Percentiles rank a stretch among this genome's conserved stretches.
Conservation (phyloP, 805 yeast species). For the Candida tibetensis region DNA sequence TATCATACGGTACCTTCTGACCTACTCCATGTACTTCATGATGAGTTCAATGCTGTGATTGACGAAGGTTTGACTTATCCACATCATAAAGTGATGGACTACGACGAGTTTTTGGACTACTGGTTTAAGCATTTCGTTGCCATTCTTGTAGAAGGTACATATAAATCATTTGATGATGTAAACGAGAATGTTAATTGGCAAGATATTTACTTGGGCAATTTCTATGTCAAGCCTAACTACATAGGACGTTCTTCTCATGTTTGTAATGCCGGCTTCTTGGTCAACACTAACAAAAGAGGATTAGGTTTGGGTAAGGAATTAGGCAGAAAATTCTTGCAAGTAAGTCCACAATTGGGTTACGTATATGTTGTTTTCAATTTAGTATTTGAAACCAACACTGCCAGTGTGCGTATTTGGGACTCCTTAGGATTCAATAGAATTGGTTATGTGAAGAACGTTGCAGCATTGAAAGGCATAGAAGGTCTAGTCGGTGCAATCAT, state of each 20-base stretch:
- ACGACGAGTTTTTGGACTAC: conserved; percentile 54
- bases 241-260: conserved; percentile 80
- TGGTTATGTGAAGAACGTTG: conserved; percentile 75
- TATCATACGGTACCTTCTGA: conserved; percentile 47
- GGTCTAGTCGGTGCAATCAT: conserved; percentile 73
- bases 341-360: conserved; percentile 80
- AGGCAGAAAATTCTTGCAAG: conserved; percentile 61
- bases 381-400: conserved; percentile 78
- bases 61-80: conserved; percentile 80
- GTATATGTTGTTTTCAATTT: conserved; percentile 82
- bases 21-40: conserved; percentile 45
- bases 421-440: conserved; percentile 73
- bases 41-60: conserved; percentile 61
- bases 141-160: conserved; percentile 48
- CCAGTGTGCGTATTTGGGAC: conserved; percentile 81
- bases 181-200: conserved; percentile 48
- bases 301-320: conserved; percentile 65
- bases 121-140: conserved; percentile 71
- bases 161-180: conserved; percentile 13
- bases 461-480: conserved; percentile 59
- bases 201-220: conserved; percentile 60
- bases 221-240: conserved; percentile 84
- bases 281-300: conserved; percentile 59
- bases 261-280: conserved; percentile 86
- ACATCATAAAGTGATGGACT: conserved; percentile 35